Evolutionary conservation across 2,329 filamentous ascomycete genomes (phyloP), one percentile per base, ranked within the genome.

Genomic region (Xylaria hypoxylon): DNA sequence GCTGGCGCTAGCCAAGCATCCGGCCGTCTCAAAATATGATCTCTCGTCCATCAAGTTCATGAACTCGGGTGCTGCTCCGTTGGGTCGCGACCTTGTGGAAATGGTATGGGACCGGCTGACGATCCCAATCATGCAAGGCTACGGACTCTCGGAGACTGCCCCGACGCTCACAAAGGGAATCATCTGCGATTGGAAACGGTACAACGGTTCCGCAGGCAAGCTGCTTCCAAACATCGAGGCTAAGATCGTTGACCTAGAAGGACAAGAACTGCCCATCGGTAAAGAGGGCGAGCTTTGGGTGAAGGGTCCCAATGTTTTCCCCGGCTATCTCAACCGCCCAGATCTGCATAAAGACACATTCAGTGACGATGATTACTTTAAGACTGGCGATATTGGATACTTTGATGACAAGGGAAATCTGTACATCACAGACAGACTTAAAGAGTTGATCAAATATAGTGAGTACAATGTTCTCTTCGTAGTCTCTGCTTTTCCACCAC

Each of bases 121-220:
- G 58, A 84, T 96, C 22, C 90, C 90, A 2, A 89, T 97, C 67
- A 97, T 97, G 83, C 95, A 98, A 80, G 94, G 92, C 19, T 98
- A 97, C 76, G 95, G 95, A 0, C 85, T 98, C 5, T 93, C 90
- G 5, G 95, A 98, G 81, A 96, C 93, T 15, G 90, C 90, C 28
- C 94, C 94, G 0, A 91, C 89, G 1, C 92, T 92, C 0, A 90
- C 93, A 72, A 87, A 88, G 10, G 92, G 94, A 79, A 81, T 85
- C 7, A 90, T 92, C 83, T 86, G 88, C 40, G 90, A 93, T 71
- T 97, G 94, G 93, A 82, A 88, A 68, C 88, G 85, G 56, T 88
- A 87, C 52, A 89, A 94, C 72, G 94, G 94, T 22, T 90, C 91
- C 0, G 92, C 95, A 0, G 94, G 95, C 13, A 87, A 85, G 50